Base-by-base conservation (phyloP, 2,329 filamentous ascomycete species). In the Aciculosporium take region DNA sequence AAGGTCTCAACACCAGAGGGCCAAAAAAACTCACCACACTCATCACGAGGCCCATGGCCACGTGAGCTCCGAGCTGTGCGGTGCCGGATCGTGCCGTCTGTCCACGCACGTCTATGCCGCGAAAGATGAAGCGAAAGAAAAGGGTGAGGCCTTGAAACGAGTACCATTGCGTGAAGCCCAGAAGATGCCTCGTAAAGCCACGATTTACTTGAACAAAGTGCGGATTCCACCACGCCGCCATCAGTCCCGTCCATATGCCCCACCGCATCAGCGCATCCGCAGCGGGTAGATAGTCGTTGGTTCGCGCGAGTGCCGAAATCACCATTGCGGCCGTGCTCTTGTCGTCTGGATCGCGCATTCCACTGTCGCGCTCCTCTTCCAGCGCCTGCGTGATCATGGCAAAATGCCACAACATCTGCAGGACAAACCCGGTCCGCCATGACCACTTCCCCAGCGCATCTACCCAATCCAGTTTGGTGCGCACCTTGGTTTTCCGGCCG, bases 201-300 rank as follows among this genome's bases (percentile, higher is more conserved):
- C 71, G 66, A 27, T 67, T 64, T 3, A 70, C 72, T 50, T 79
- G 67, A 27, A 73, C 68, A 48, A 83, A 73, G 44, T 71, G 71
- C 0, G 79, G 78, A 46, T 84, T 84, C 81, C 81, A 84, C 70
- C 76, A 81, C 10, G 71, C 58, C 3, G 76, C 70, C 15, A 69
- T 50, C 3, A 75, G 48, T 28, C 69, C 71, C 10, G 68, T 58
- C 40, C 60, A 49, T 17, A 79, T 57, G 17, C 71, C 65, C 51
- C 66, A 65, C 40, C 63, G 63, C 25, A 71, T 62, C 34, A 73
- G 50, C 6, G 53, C 50, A 3, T 64, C 61, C 1, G 60, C 49
- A 0, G 50, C 51, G 8, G 70, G 71, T 5, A 74, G 50, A 10
- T 58, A 44, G n/a, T 36, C 45, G 1, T 49, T 47, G 7, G 40